Evolutionary conservation across 2,329 filamentous ascomycete species (phyloP).

Genomic region (Dactylellina parvicollis): DNA sequence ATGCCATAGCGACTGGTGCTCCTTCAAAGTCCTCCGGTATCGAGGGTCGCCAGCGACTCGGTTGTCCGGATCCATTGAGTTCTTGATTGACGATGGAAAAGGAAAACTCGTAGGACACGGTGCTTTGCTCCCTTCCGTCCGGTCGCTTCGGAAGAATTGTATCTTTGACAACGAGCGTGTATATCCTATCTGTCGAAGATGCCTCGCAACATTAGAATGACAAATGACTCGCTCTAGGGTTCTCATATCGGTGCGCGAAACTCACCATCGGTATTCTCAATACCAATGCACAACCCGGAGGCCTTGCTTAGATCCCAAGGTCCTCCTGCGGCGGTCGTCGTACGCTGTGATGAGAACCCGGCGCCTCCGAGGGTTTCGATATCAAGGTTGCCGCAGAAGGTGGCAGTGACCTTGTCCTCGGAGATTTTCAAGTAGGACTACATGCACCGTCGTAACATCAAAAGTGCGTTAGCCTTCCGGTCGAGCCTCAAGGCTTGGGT

Average conservation of each 20-base stretch:
- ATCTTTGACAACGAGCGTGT: conserved; percentile 81
- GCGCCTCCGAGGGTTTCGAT: conserved; percentile 79
- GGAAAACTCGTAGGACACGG: conserved; percentile 78
- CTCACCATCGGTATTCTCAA: conserved; percentile 55
- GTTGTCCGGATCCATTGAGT: conserved; percentile 55
- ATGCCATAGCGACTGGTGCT: background rate
- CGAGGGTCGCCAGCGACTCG: background rate
- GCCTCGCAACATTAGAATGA: background rate
- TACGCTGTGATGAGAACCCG: conserved; percentile 82
- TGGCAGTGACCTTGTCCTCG: conserved; percentile 61
- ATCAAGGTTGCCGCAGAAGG: conserved; percentile 76
- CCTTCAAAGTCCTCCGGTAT: background rate
- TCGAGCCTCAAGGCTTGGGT: background rate
- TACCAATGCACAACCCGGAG: conserved; percentile 64
- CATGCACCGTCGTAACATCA: conserved; percentile 33
- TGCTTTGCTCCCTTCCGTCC: conserved; percentile 76
- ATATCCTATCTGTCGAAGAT: conserved; percentile 62
- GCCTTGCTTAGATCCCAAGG: conserved; percentile 72
- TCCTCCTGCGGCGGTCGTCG: conserved; percentile 66
- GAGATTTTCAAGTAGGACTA: conserved; percentile 65
- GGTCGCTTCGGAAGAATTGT: conserved; percentile 63
- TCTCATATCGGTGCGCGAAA: background rate
- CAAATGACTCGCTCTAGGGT: no score
- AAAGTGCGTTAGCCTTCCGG: background rate
- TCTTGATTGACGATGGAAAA: conserved; percentile 63